phyloP scores from a whole-genome alignment of 345 rosid genomes.

The Anacardium occidentale region DNA sequence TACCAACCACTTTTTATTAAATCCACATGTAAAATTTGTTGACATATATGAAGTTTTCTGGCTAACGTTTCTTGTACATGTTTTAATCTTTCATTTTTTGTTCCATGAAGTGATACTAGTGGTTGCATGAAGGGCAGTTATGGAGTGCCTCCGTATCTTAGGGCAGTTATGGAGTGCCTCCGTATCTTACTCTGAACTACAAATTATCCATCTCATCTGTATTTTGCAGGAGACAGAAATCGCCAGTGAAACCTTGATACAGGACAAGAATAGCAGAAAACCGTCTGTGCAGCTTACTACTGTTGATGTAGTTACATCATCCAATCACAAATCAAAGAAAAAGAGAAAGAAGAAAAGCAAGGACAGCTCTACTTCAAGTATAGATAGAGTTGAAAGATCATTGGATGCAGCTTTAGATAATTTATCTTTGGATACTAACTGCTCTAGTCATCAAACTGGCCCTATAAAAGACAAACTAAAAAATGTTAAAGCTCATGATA shows the following conservation, averaged over 20 bases:
- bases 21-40: no score
- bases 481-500: constrained; percentile 27
- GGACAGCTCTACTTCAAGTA: constrained; percentile 35
- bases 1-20: no score
- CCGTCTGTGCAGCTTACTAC: constrained; percentile 21
- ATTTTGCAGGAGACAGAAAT: constrained; percentile 46
- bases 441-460: constrained; percentile 27
- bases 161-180: neutral
- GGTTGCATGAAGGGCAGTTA: neutral
- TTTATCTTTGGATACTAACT: constrained; percentile 40
- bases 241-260: constrained; percentile 27
- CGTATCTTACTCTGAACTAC: constrained; percentile 9
- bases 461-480: constrained; percentile 30
- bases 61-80: neutral
- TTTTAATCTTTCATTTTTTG: neutral
- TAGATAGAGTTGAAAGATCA: constrained; percentile 29
- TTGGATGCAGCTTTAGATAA: constrained; percentile 49
- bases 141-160: constrained; percentile 1
- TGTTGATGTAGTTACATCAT: constrained; percentile 24
- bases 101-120: neutral
- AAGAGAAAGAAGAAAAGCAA: constrained; percentile 80
- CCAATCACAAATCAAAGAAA: constrained; percentile 63
- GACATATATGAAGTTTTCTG: neutral
- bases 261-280: constrained; percentile 22
- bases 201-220: constrained; percentile 26